Evolutionary conservation across 2,329 filamentous ascomycete species (phyloP).

Genomic region (Alternaria consortialis): DNA sequence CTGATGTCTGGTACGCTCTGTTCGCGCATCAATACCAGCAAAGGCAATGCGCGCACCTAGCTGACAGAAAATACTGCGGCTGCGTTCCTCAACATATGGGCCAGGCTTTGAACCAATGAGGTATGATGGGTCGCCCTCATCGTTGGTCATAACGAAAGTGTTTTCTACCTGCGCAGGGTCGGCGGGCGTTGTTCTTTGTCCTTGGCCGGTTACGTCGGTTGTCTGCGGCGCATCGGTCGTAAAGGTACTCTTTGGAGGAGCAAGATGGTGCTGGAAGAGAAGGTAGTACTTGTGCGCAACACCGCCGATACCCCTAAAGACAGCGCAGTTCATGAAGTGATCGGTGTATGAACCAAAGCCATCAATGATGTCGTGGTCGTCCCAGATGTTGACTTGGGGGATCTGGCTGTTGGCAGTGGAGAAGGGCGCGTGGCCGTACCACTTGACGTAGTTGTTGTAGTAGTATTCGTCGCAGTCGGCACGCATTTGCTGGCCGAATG

Average conservation of each 20-base stretch:
- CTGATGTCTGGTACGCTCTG: constrained; percentile 87
- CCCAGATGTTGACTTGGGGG: constrained; percentile 72
- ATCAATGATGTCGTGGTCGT: constrained; percentile 73
- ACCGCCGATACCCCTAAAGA: constrained; percentile 72
- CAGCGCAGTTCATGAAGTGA: constrained; percentile 71
- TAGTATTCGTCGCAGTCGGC: constrained; percentile 69
- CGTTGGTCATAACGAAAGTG: constrained; percentile 72
- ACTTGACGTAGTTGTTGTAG: constrained; percentile 67
- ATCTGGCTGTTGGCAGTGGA: constrained; percentile 69
- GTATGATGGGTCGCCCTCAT: constrained; percentile 72
- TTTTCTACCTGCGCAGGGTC: constrained; percentile 78
- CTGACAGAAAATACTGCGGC: constrained; percentile 69
- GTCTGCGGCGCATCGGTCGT: constrained; percentile 75
- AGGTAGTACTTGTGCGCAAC: constrained; percentile 68
- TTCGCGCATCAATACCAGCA: constrained; percentile 67
- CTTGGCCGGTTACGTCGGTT: constrained; percentile 57
- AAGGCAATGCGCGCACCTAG: constrained; percentile 72
- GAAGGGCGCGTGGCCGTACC: constrained; percentile 76
- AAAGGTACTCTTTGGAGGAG: constrained; percentile 85
- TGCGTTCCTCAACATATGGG: constrained; percentile 70
- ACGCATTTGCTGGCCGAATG: constrained; percentile 72
- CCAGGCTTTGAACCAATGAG: constrained; percentile 79
- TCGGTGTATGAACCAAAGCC: constrained; percentile 73
- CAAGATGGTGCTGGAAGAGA: constrained; percentile 77
- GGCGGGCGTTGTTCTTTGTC: constrained; percentile 62